Percentiles rank a stretch among this genome's conserved stretches.
These are phyloP conservation scores for Coccinonectria pachysandricola DNA, from an alignment of 2,329 filamentous ascomycete species.

Conservation along the genomic window DNA sequence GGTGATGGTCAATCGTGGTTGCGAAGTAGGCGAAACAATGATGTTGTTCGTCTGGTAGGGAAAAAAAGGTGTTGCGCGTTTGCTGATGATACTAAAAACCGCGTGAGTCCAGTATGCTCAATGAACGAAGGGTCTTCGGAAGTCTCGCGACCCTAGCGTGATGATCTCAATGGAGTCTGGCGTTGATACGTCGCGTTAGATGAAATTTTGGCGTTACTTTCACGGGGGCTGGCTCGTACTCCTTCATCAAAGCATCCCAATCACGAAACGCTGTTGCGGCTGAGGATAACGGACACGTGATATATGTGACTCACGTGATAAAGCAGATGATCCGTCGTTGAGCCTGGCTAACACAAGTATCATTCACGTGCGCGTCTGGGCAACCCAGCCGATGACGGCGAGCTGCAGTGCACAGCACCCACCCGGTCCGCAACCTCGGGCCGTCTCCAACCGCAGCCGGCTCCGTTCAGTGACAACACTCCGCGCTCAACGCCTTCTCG, in stretches of 20 bases:
- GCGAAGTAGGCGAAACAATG: constrained; percentile 4
- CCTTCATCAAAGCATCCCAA: constrained; percentile 5
- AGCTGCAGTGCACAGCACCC: too few species aligned
- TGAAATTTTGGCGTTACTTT: constrained; percentile 30
- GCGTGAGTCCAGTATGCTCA: constrained; percentile 4
- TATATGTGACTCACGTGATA: constrained; percentile 10
- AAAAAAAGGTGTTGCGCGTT: constrained; percentile 6
- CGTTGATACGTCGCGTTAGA: constrained; percentile 23
- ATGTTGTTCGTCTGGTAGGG: constrained; percentile 10
- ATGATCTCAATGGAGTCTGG: constrained; percentile 19
- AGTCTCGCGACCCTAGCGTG: constrained; percentile 13
- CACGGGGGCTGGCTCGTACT: constrained; percentile 8
- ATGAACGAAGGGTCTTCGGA: constrained; percentile 6
- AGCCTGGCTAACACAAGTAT: too few species aligned
- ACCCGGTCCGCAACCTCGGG: too few species aligned
- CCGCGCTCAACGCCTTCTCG: too few species aligned
- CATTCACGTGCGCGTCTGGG: too few species aligned
- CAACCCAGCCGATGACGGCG: constrained; percentile 21
- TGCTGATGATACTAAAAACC: constrained; percentile 2
- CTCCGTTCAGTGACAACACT: too few species aligned
- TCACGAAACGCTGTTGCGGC: constrained; percentile 7
- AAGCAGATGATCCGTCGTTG: neutral
- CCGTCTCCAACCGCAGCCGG: constrained; percentile 27
- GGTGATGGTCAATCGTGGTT: constrained; percentile 6
- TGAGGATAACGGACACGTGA: too few species aligned